Evolutionary conservation across 2,329 filamentous ascomycete genomes (phyloP), one percentile per base, ranked within the genome.

Genomic region (Aspergillus nomiae): DNA sequence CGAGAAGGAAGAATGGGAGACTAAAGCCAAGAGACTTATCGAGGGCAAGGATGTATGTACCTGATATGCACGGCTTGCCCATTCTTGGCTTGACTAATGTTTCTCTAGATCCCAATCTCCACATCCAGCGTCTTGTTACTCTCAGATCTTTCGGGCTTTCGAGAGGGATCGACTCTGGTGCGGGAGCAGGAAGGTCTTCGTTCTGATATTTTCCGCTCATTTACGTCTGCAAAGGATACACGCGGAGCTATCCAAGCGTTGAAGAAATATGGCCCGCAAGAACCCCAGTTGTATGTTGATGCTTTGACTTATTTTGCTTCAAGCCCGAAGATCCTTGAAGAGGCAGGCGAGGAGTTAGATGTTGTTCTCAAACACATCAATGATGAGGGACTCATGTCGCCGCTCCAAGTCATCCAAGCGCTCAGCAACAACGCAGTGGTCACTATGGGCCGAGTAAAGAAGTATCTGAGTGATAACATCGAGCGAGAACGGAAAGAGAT

Each of bases 361-460:
- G 83, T 82, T 0, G 90, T 99, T 1, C 84, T 99, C 12, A 86
- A 88, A 67, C 93, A 92, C 71, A 98, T 99, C 69, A 92, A 97
- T 74, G 86, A 90, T 65, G 93, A 97, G 71, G 90, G 92, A 0
- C 86, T 99, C 43, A 95, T 99, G 92, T 94, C 95, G 0, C 95
- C 95, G 0, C 82, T 99, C 4, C 95, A 99, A 76, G 95, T 99
- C 36, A 95, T 99, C 19, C 94, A 99, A 77, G 95, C 94, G 0
- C 86, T 99, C 16, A 89, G 87, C 64, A 85, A 86, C 58, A 91
- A 90, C 69, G 86, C 89, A 7, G 92, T 97, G 3, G 94, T 96
- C 0, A 98, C 93, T 0, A 97, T 99, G 92, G 95, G 94, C 57
- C 93, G 98, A 86, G 90, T 99, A 65, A 98, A 97, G 79, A 88